phyloP scores from a whole-genome alignment of 768 basidiomycete species.

The Boletus insuetus region DNA sequence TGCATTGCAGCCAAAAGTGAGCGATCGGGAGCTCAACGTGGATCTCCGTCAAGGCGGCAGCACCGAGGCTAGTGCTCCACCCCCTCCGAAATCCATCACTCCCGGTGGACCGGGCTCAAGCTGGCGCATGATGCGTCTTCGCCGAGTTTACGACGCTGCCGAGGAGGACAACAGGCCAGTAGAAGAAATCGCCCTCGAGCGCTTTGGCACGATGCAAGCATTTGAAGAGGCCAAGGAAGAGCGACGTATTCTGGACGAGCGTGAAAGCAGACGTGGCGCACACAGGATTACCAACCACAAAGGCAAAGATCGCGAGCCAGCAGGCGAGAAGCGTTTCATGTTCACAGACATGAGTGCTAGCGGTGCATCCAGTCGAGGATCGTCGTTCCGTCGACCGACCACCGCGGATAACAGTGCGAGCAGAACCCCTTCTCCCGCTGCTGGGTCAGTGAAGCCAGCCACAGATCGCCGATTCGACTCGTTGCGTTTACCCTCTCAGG shows the following conservation, averaged over 20 bases:
- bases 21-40: slow-evolving; percentile 60
- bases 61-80: slow-evolving; percentile 37
- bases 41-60: slow-evolving; percentile 48
- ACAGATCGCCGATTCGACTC: slow-evolving; percentile 57
- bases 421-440: slow-evolving; percentile 52
- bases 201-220: slow-evolving; percentile 80
- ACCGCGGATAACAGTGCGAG: slow-evolving; percentile 52
- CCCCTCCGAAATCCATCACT: slow-evolving; percentile 47
- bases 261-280: slow-evolving; percentile 53
- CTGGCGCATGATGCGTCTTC: slow-evolving; percentile 98
- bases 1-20: slow-evolving; percentile 51
- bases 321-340: slow-evolving; percentile 57
- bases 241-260: slow-evolving; percentile 78
- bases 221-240: slow-evolving; percentile 92
- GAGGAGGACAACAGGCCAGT: slow-evolving; percentile 75
- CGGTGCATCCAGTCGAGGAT: slow-evolving; percentile 71
- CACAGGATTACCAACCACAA: slow-evolving; percentile 35
- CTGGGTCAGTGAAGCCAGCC: slow-evolving; percentile 28
- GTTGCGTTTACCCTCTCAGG: slow-evolving; percentile 58
- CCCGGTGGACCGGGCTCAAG: slow-evolving; percentile 92
- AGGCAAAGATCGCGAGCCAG: slow-evolving; percentile 37
- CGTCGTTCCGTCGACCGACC: slow-evolving; percentile 84
- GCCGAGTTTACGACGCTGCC: slow-evolving; percentile 84
- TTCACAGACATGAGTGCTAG: slow-evolving; percentile 66
- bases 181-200: slow-evolving; percentile 81